phyloP scores from a whole-genome alignment of 2,329 filamentous ascomycete genomes.

The Xylaria hypoxylon region DNA sequence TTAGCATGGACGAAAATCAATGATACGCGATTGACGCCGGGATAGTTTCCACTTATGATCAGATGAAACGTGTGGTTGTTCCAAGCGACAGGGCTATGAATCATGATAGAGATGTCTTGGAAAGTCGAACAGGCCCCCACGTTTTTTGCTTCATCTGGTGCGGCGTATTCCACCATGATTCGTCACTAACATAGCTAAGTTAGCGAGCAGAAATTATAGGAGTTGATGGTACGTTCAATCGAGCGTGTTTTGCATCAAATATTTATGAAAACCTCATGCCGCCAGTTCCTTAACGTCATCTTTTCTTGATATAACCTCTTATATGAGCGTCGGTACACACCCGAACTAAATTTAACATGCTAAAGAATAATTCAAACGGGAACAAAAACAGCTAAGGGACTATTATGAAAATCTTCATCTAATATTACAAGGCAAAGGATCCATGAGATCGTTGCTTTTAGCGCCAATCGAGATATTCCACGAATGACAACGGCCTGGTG shows the following conservation, averaged over 20 bases:
- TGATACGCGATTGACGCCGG: slow-evolving; percentile 34
- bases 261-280: too few species aligned
- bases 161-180: slow-evolving; percentile 19
- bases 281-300: neutral
- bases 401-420: neutral
- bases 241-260: neutral
- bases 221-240: slow-evolving; percentile 2
- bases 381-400: neutral
- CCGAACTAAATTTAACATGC: neutral
- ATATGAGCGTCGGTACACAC: neutral
- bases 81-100: slow-evolving; percentile 9
- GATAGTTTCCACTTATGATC: slow-evolving; percentile 32
- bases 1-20: slow-evolving; percentile 13
- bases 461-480: slow-evolving; percentile 34
- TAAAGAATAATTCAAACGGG: neutral
- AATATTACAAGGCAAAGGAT: neutral
- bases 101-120: neutral
- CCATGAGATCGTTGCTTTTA: neutral
- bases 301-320: neutral
- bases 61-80: slow-evolving; percentile 33
- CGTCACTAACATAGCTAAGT: slow-evolving; percentile 14
- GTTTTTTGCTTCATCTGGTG: slow-evolving; percentile 8
- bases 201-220: neutral
- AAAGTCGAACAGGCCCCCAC: slow-evolving; percentile 1
- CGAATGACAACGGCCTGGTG: slow-evolving; percentile 31